phyloP scores from a whole-genome alignment of 805 yeast species.

The Candida hungchunana region DNA sequence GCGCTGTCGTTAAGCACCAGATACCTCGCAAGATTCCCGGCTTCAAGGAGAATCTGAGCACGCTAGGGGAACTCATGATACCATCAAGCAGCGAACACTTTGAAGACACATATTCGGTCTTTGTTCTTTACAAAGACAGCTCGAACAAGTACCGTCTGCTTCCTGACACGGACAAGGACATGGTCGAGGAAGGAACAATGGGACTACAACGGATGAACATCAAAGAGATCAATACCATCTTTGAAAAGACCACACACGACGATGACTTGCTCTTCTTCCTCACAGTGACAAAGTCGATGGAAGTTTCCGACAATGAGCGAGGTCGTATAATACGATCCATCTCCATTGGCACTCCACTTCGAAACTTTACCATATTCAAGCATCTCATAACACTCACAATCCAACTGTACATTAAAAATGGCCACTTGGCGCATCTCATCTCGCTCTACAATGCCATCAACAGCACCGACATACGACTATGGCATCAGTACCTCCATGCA shows the following conservation, averaged over 20 bases:
- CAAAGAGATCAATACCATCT: constrained; percentile 21
- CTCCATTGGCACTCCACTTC: constrained; percentile 50
- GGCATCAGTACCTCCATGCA: constrained; percentile 14
- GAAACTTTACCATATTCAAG: constrained; percentile 52
- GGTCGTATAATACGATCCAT: constrained; percentile 60
- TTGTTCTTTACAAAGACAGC: constrained; percentile 44
- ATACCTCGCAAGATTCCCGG: constrained; percentile 45
- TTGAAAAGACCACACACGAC: constrained; percentile 15
- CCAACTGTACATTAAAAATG: constrained; percentile 29
- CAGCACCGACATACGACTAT: constrained; percentile 20
- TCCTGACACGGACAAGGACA: constrained; percentile 20
- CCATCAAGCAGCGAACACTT: constrained; percentile 57
- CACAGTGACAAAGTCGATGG: constrained; percentile 50
- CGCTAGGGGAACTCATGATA: constrained; percentile 53
- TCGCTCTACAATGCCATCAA: constrained; percentile 23
- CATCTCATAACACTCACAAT: constrained; percentile 53
- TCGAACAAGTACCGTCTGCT: constrained; percentile 15
- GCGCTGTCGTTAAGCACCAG: constrained; percentile 62
- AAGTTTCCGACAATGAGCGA: constrained; percentile 37
- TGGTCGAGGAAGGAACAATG: constrained; percentile 11
- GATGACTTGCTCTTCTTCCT: constrained; percentile 47
- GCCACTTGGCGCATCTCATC: constrained; percentile 17
- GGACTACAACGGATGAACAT: constrained; percentile 13
- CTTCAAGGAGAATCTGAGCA: constrained; percentile 29
- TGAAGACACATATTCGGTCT: constrained; percentile 54